Percentiles rank a stretch among this genome's conserved stretches.
These are phyloP conservation scores for Geranomyces michiganensis DNA, from an alignment of 192 early-diverging fungal species.

Conservation along the genomic window DNA sequence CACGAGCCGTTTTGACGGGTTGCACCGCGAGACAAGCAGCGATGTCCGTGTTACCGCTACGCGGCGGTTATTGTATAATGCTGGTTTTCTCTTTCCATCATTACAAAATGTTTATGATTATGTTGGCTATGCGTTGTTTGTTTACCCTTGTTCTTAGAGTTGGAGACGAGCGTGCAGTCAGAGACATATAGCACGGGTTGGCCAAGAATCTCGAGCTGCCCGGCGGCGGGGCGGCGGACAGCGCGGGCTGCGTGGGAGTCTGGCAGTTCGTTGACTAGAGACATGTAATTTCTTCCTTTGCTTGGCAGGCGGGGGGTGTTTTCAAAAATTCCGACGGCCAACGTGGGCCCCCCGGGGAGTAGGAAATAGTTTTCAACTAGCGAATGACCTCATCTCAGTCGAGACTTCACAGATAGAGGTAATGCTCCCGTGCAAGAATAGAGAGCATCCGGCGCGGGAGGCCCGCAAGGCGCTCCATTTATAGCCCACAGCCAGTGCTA, in stretches of 20 bases:
- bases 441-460: too few species aligned
- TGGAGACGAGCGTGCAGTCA: background rate
- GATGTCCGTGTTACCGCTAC: conserved; percentile 1
- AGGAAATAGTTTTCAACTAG: too few species aligned
- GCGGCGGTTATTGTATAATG: background rate
- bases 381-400: too few species aligned
- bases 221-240: background rate
- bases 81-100: background rate
- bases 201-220: background rate
- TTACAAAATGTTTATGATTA: background rate
- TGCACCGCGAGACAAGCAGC: background rate
- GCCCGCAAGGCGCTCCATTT: too few species aligned
- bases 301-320: too few species aligned
- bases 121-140: background rate
- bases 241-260: background rate
- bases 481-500: too few species aligned
- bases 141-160: background rate
- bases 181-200: background rate
- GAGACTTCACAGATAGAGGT: too few species aligned
- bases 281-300: too few species aligned
- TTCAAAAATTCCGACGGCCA: too few species aligned
- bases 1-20: background rate
- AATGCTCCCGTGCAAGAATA: too few species aligned
- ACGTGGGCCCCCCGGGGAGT: too few species aligned
- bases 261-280: background rate